Conservation (phyloP, 192 early-diverging fungal genomes). For the Geranomyces variabilis region DNA sequence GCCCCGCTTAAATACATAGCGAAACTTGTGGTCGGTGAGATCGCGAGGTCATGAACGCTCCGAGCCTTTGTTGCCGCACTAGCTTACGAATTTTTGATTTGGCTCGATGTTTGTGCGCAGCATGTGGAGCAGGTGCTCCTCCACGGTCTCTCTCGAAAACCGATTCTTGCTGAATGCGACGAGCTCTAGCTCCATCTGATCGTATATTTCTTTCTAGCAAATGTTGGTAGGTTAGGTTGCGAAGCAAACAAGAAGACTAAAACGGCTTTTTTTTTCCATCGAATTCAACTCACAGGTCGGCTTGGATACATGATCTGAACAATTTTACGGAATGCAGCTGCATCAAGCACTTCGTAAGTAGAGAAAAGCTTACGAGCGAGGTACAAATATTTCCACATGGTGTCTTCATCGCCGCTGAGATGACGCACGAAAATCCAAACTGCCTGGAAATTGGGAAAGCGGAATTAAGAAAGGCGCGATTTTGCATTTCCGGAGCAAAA, state of each 20-base stretch:
- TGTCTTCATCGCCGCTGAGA: conserved; percentile 49
- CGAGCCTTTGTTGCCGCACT: too few relatives aligned
- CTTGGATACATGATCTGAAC: conserved; percentile 49
- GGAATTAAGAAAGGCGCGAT: not conserved
- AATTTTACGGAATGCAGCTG: conserved; percentile 38
- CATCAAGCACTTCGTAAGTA: conserved; percentile 31
- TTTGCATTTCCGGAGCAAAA: not conserved
- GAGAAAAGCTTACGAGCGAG: conserved; percentile 43
- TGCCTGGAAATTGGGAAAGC: conserved; percentile 8
- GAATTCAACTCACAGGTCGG: conserved; percentile 37
- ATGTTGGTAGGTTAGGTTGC: not conserved
- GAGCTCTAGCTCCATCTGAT: conserved; percentile 58
- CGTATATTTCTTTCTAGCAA: conserved; percentile 50
- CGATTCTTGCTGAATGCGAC: conserved; percentile 56
- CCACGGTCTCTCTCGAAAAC: conserved; percentile 39
- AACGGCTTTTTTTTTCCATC: too few relatives aligned
- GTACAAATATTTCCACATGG: conserved; percentile 55
- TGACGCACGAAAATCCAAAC: conserved; percentile 46
- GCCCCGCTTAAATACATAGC: conserved; percentile 27
- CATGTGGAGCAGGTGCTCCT: conserved; percentile 57
- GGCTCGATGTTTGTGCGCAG: conserved; percentile 47
- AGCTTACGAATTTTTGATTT: conserved; percentile 48
- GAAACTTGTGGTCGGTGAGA: not conserved
- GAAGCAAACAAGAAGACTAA: not conserved
- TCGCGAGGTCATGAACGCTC: not conserved